Base-by-base conservation (phyloP, 768 basidiomycete species). In the Mycena floridula region DNA sequence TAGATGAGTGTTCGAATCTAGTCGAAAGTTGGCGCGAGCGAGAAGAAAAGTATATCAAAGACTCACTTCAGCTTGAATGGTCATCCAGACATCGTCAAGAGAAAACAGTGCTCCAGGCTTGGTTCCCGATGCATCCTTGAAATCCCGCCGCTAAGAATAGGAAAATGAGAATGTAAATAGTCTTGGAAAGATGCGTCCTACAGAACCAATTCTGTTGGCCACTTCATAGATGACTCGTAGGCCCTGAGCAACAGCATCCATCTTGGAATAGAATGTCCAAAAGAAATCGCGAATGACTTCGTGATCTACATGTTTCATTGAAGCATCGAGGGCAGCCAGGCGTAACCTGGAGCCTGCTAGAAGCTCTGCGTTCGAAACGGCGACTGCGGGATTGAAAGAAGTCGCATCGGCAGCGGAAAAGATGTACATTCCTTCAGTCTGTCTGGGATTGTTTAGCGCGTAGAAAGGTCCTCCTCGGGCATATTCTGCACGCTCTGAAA, bases 241-340 rank as follows among this genome's bases (percentile, higher is more conserved):
- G 8, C 94, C 90, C 60, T 99, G 94, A 12, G 86, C 75, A 16
- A 98, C 88, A 24, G 96, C 96, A 57, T 93, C 85, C 38, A 99
- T 57, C 62, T 99, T 98, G 13, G 92, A 96, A 60, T 91, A 99
- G 13, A 95, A 59, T 2, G 95, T 96, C 95, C 95, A 98, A 62
- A 98, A 98, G 26, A 99, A 72, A 61, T 98, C 96, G 48, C 71
- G 76, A 43, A 99, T 61, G 12, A 87, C 85, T 56, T 95, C 92
- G 48, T 90, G 88, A 54, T 96, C 89, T 15, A 73, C 68, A 25
- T 79, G 75, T 50, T 82, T 86, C 0, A 80, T 68, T 15, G 82
- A 77, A 6, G 82, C 79, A 55, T 91, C 90, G 50, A 91, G 61
- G 1, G 84, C 84, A 15, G 82, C 73, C 22, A 89, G 70, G 30